phyloP scores from a whole-genome alignment of 2,329 filamentous ascomycete species.

The Colletotrichum costaricense region DNA sequence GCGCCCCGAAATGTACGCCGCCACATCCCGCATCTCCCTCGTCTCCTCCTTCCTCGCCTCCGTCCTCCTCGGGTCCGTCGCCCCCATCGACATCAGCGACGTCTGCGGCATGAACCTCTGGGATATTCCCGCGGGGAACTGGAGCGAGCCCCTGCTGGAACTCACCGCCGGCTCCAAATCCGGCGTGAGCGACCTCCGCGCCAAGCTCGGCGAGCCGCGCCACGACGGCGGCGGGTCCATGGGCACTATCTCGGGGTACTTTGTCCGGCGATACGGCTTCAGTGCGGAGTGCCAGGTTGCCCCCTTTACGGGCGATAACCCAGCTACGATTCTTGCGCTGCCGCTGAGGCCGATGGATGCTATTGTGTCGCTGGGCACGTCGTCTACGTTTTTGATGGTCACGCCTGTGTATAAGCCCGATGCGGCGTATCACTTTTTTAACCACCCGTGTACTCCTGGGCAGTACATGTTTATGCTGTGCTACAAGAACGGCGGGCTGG shows the following conservation, averaged over 20 bases:
- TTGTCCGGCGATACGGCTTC: constrained; percentile 83
- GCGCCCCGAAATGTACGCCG: constrained; percentile 82
- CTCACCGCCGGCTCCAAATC: constrained; percentile 75
- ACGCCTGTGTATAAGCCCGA: constrained; percentile 92
- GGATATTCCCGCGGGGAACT: constrained; percentile 82
- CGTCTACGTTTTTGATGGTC: constrained; percentile 97
- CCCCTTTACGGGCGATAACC: constrained; percentile 96
- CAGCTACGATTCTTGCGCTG: constrained; percentile 90
- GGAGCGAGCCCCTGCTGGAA: constrained; percentile 79
- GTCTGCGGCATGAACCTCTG: constrained; percentile 97
- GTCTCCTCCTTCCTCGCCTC: constrained; percentile 97
- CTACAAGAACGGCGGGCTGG: constrained; percentile 97
- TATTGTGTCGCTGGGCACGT: constrained; percentile 94
- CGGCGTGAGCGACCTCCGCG: constrained; percentile 70
- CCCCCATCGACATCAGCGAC: constrained; percentile 93
- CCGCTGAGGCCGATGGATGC: constrained; percentile 89
- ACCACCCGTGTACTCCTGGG: constrained; percentile 89
- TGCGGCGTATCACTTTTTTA: constrained; percentile 96
- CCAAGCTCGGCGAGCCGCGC: constrained; percentile 84
- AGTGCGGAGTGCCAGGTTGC: constrained; percentile 78
- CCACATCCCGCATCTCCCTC: constrained; percentile 87
- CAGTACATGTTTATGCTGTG: constrained; percentile 99
- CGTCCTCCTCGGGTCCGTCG: constrained; percentile 84
- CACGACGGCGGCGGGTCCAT: constrained; percentile 84
- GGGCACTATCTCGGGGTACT: constrained; percentile 82